Evolutionary conservation across 352 stramenopile species (phyloP), one percentile per base, ranked within the genome.

Genomic region (Phytophthora uliginosa): DNA sequence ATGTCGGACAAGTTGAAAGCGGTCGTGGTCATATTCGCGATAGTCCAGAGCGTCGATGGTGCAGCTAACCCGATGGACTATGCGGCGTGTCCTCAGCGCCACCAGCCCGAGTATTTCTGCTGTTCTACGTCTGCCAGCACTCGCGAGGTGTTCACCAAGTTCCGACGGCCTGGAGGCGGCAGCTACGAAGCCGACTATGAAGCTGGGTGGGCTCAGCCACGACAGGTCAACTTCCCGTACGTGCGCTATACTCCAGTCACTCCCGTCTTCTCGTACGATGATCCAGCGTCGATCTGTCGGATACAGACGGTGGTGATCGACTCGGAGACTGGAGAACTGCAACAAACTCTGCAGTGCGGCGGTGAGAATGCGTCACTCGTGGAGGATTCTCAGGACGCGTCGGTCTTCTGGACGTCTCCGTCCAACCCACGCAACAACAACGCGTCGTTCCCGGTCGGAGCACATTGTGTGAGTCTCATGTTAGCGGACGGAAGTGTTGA

Each of bases 401-500:
- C 59, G 0, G 68, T 86, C 22, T 89, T 82, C 57, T 86, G 78
- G 79, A 86, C 78, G 20, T 88, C 67, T 4, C 70, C 63, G 6
- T 73, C 71, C 26, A 86, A 86, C 33, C 61, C 68, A 12, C 70
- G 69, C 17, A 88, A 88, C 60, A 86, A 86, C 64, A 88, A 88
- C 50, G 78, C 78, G 42, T 85, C 70, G 7, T 86, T 88, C 47
- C 81, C 81, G 4, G 54, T 86, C 20, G 79, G 77, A 54, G 81
- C 78, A 0, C 34, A 67, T 7, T 88, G 78, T 62, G 57, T 55
- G 4, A 82, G 67, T 52, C 55, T 82, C 22, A 79, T 82, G 75
- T 3, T 66, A 4, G 15, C 36, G 1, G 68, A 75, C 34, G 75
- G 68, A 13, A 63, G 26, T 7, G 59, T 77, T 1, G 60, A 82